phyloP scores from a whole-genome alignment of 2,329 filamentous ascomycete species.

The Polychaeton citri region DNA sequence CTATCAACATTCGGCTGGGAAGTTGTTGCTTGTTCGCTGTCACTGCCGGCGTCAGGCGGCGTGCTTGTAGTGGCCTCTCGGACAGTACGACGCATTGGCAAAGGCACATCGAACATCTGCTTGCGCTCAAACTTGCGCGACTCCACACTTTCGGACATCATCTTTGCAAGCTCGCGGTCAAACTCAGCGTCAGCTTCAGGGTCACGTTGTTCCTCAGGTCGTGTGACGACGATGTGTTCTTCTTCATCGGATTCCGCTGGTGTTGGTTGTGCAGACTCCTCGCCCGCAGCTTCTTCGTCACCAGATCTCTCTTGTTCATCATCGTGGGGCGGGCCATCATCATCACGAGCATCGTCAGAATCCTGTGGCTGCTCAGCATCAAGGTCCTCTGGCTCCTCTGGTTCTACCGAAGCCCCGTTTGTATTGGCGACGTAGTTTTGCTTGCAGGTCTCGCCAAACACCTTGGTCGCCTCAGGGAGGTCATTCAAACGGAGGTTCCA shows the following conservation, averaged over 20 bases:
- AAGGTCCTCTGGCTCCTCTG: slow-evolving; percentile 45
- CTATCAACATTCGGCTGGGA: not conserved
- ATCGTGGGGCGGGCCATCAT: slow-evolving; percentile 45
- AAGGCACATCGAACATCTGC: slow-evolving; percentile 84
- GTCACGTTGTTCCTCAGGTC: slow-evolving; percentile 79
- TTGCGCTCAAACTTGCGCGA: slow-evolving; percentile 94
- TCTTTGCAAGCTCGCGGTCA: slow-evolving; percentile 91
- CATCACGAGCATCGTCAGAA: slow-evolving; percentile 61
- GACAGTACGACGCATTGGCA: slow-evolving; percentile 64
- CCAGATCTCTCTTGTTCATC: slow-evolving; percentile 37
- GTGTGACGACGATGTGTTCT: slow-evolving; percentile 81
- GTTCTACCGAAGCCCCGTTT: slow-evolving; percentile 53
- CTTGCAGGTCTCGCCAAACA: slow-evolving; percentile 76
- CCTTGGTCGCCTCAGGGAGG: slow-evolving; percentile 66
- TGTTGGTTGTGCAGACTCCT: slow-evolving; percentile 30
- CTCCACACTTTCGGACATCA: slow-evolving; percentile 96
- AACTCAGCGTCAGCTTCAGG: slow-evolving; percentile 95
- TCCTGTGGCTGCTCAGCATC: slow-evolving; percentile 36
- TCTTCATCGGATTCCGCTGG: slow-evolving; percentile 54
- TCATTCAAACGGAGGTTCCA: slow-evolving; percentile 71
- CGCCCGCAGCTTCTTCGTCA: slow-evolving; percentile 38
- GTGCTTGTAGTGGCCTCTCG: slow-evolving; percentile 19
- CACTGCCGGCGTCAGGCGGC: slow-evolving; percentile 9
- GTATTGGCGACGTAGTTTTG: slow-evolving; percentile 77
- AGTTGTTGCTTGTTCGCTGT: not conserved